A percentile compares a stretch with the other conserved stretches of the same genome.
These are phyloP conservation scores for Mastigamoeba balamuthi DNA, from an alignment of 78 protist genomes.

Conservation along the genomic window DNA sequence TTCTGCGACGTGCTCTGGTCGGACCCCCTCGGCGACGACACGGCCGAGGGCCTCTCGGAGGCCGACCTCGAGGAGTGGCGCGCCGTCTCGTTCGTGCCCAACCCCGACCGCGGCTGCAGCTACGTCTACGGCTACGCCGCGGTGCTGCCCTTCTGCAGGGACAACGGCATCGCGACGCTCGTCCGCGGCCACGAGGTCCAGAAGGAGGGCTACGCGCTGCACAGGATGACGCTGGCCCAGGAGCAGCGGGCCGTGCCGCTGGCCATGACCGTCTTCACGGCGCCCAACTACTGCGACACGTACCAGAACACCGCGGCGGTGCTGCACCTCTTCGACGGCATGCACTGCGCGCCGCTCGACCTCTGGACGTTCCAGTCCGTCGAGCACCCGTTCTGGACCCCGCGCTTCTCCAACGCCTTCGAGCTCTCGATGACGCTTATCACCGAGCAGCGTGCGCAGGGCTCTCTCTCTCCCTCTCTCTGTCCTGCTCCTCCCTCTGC, in stretches of 20 bases:
- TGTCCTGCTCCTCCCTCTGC: too few relatives aligned
- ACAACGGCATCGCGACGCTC: conserved; percentile 42
- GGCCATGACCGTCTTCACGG: conserved; percentile 75
- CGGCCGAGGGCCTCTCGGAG: background rate
- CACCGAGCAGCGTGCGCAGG: too few relatives aligned
- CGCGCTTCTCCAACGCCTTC: background rate
- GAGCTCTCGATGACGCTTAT: background rate
- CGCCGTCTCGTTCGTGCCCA: conserved; percentile 1
- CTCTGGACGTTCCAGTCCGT: background rate
- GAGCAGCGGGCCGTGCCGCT: conserved; percentile 19
- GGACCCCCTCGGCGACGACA: conserved; percentile 69
- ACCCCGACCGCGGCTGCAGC: conserved; percentile 58
- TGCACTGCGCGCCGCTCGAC: background rate
- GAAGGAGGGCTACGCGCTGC: background rate
- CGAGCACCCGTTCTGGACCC: background rate
- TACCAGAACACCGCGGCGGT: conserved; percentile 57
- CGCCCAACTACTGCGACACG: conserved; percentile 77
- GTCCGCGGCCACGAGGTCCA: conserved; percentile 12
- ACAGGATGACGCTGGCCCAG: background rate
- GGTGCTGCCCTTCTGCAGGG: conserved; percentile 29
- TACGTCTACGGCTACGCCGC: conserved; percentile 34
- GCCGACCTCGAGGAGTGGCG: conserved; percentile 5
- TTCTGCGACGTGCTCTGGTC: conserved; percentile 79
- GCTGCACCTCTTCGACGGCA: background rate
- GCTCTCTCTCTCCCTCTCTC: too few relatives aligned